Percentiles rank a stretch among this genome's conserved stretches.
These are phyloP conservation scores for Spathaspora sp. DNA, from an alignment of 805 yeast species.

Conservation along the genomic window DNA sequence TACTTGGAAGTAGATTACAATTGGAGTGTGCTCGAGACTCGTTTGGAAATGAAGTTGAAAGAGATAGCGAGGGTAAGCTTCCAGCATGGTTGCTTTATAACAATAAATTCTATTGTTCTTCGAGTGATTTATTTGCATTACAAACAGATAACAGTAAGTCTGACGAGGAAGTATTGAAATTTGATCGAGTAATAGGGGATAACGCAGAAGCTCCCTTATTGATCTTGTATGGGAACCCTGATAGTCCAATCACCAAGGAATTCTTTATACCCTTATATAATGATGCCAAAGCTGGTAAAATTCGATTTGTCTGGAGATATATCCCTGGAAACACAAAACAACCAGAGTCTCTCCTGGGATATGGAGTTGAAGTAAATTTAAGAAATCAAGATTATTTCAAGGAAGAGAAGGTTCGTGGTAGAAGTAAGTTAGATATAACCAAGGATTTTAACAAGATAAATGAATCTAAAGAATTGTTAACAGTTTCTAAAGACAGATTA, in stretches of 20 bases:
- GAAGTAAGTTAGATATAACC: slow-evolving; percentile 5
- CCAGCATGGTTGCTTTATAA: slow-evolving; percentile 52
- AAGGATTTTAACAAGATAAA: slow-evolving; percentile 14
- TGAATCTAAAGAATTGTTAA: slow-evolving; percentile 18
- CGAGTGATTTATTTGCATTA: slow-evolving; percentile 77
- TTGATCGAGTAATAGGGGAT: slow-evolving; percentile 67
- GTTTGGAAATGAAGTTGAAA: slow-evolving; percentile 25
- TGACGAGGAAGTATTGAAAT: slow-evolving; percentile 24
- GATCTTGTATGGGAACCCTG: slow-evolving; percentile 64
- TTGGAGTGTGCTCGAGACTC: slow-evolving; percentile 25
- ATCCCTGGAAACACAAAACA: slow-evolving; percentile 32
- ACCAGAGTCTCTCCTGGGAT: slow-evolving; percentile 48
- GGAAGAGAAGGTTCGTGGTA: background rate
- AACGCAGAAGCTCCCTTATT: slow-evolving; percentile 48
- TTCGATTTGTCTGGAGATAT: slow-evolving; percentile 76
- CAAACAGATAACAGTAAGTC: slow-evolving; percentile 45
- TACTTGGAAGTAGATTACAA: slow-evolving; percentile 13
- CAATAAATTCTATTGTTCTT: slow-evolving; percentile 54
- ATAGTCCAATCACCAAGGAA: slow-evolving; percentile 44
- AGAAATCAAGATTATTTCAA: slow-evolving; percentile 59
- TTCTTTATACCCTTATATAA: slow-evolving; percentile 59
- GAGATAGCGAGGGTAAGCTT: slow-evolving; percentile 15
- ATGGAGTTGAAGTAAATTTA: slow-evolving; percentile 61
- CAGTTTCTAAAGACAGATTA: slow-evolving; percentile 28
- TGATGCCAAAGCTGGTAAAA: slow-evolving; percentile 59